Conservation (phyloP, 2,329 filamentous ascomycete species). For the Diaporthe australafricana region DNA sequence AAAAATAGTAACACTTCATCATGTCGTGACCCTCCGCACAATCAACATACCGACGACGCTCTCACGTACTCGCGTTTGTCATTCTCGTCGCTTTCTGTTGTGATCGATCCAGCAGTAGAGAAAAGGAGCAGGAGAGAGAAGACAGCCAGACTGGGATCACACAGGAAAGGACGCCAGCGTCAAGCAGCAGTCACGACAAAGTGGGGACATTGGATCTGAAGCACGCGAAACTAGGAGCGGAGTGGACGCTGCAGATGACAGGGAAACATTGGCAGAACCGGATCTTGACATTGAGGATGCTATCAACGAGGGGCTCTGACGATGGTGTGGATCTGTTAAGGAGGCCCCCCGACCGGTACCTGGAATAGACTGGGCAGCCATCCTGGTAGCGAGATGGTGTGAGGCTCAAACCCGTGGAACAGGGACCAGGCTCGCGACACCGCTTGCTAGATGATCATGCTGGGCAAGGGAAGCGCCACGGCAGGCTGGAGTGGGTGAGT, state of each 20-base stretch:
- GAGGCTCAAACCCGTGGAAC: conserved; percentile 26
- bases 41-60: conserved; percentile 43
- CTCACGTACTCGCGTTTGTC: conserved; percentile 24
- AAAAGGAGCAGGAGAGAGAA: conserved; percentile 2
- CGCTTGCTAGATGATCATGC: not conserved
- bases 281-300: not conserved
- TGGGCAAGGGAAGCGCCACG: conserved; percentile 20
- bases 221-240: conserved; percentile 31
- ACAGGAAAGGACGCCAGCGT: conserved; percentile 8
- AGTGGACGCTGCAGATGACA: conserved; percentile 19
- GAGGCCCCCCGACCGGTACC: conserved; percentile 7
- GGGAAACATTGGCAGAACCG: conserved; percentile 14
- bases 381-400: conserved; percentile 17
- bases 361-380: conserved; percentile 16
- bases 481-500: conserved; percentile 11
- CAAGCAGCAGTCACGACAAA: conserved; percentile 26
- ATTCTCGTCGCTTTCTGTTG: conserved; percentile 1
- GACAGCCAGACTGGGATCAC: conserved; percentile 18
- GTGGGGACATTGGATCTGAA: conserved; percentile 25
- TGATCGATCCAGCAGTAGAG: conserved; percentile 18
- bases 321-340: conserved; percentile 19
- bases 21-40: conserved; percentile 31
- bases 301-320: conserved; percentile 12
- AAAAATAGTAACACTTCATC: conserved; percentile 46
- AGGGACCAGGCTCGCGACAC: conserved; percentile 13